Evolutionary conservation across 73 alveolate genomes (phyloP), one percentile per base, ranked within the genome.

Genomic region (Paramecium pentaurelia): DNA sequence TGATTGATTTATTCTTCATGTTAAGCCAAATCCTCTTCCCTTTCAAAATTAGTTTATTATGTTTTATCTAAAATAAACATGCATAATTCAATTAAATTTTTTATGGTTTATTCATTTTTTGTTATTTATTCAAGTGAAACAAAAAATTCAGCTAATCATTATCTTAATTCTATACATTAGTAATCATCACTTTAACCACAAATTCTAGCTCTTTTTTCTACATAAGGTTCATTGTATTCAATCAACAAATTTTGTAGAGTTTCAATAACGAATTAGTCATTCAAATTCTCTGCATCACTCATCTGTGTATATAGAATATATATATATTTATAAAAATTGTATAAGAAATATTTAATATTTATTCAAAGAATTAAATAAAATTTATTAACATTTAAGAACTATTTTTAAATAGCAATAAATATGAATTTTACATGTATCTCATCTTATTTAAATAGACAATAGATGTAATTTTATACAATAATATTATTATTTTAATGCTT

Each of bases 1-100:
- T 75, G 16, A 75, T 36, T 38, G 32, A 75, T 75, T 38, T 75
- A 42, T 75, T 75, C 88, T 42, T 75, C 88, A 75, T 75, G 34
- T 75, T 36, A 36, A 11, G 58, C 60, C 38, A 75, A n/a, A 34
- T 75, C 88, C 70, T 75, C 88, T 42, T 75, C 88, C 20, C 58
- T 38, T 38, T 42, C 36, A 38, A 75, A 38, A 30, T 34, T 42
- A 22, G 40, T 25, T 38, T 36, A 75, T 75, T 75, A 42, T 4
- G 88, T 40, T 38, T 75, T 75, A 38, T 75, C 88, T 16, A 75
- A 42, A 36, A 75, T 38, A 25, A 75, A 30, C 60, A 75, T 42
- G 88, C 88, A 75, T 22, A 75, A 75, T 37, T 75, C 58, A n/a
- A 75, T 75, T 38, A 75, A 18, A 10, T 38, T 75, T 30, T 38